phyloP scores from a whole-genome alignment of 2,329 filamentous ascomycete genomes.

The Fusarium xyrophilum region DNA sequence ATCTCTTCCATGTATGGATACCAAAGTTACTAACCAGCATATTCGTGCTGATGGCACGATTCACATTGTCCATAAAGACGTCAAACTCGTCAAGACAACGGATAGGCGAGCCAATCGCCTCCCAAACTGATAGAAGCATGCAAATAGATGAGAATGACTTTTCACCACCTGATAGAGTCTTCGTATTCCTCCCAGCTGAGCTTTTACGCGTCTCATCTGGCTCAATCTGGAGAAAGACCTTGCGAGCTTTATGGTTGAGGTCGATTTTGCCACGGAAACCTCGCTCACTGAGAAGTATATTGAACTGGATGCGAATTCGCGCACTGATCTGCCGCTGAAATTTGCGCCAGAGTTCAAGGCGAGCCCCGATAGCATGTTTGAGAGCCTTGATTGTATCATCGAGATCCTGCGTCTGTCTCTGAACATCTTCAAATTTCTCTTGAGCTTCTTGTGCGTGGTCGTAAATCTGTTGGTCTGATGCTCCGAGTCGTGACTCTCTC shows the following conservation, averaged over 20 bases:
- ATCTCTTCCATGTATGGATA: background rate
- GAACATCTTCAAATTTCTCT: constrained; percentile 53
- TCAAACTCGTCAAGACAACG: constrained; percentile 97
- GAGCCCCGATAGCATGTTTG: constrained; percentile 68
- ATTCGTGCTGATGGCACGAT: constrained; percentile 88
- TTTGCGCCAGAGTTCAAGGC: constrained; percentile 76
- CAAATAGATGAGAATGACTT: constrained; percentile 99
- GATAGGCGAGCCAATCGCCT: constrained; percentile 95
- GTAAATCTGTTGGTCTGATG: constrained; percentile 69
- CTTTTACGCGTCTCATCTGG: constrained; percentile 73
- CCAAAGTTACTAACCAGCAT: constrained; percentile 75
- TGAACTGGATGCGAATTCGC: constrained; percentile 85
- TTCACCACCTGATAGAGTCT: constrained; percentile 92
- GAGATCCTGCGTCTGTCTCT: constrained; percentile 50
- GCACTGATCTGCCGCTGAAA: constrained; percentile 88
- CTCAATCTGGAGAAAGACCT: constrained; percentile 79
- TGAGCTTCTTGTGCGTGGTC: constrained; percentile 53
- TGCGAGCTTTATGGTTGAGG: constrained; percentile 76
- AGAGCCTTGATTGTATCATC: constrained; percentile 54
- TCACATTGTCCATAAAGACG: constrained; percentile 99
- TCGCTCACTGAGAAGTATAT: constrained; percentile 86
- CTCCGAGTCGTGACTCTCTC: constrained; percentile 65
- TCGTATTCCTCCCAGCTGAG: constrained; percentile 79
- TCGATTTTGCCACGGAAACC: constrained; percentile 83
- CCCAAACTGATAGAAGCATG: constrained; percentile 90